Percentiles rank a stretch among this genome's conserved stretches.
phyloP scores from a whole-genome alignment of 1,139 yeast genomes.

The Sugiyamaella japonica region DNA sequence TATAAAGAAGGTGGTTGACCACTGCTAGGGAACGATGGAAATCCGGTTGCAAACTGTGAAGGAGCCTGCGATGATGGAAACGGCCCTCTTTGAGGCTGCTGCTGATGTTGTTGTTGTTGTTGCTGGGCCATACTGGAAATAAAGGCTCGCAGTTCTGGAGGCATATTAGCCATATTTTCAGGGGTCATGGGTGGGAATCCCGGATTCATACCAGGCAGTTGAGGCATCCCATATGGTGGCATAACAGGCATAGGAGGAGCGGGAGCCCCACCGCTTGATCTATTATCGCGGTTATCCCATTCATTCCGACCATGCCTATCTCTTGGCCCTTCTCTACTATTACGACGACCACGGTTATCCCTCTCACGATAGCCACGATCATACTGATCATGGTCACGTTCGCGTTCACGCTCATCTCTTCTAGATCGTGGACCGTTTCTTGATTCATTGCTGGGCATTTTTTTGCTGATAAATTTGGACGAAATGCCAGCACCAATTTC shows the following conservation, averaged over 20 bases:
- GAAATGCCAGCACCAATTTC: constrained; percentile 94
- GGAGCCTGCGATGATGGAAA: constrained; percentile 9
- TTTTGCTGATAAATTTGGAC: constrained; percentile 69
- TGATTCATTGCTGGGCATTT: constrained; percentile 56
- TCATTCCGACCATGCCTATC: constrained; percentile 9
- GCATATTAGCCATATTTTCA: constrained; percentile 16
- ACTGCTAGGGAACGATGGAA: background rate
- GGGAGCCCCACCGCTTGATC: constrained; percentile 2
- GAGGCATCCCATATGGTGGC: background rate
- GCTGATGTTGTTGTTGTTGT: constrained; percentile 14
- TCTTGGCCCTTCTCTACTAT: constrained; percentile 17
- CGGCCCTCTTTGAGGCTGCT: background rate
- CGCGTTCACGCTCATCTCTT: constrained; percentile 28
- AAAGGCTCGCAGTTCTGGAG: constrained; percentile 22
- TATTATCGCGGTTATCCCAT: constrained; percentile 12
- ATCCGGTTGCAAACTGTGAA: constrained; percentile 14
- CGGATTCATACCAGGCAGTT: background rate
- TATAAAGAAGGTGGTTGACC: background rate
- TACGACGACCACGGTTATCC: constrained; percentile 8
- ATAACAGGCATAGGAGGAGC: constrained; percentile 1
- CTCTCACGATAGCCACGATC: constrained; percentile 10
- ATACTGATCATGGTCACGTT: constrained; percentile 10
- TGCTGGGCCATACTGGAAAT: constrained; percentile 26
- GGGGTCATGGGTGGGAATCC: constrained; percentile 1
- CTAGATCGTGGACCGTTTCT: constrained; percentile 84